These are phyloP conservation scores for Hamigera avellanea DNA, from an alignment of 495 filamentous ascomycete species.

Conservation along the genomic window DNA sequence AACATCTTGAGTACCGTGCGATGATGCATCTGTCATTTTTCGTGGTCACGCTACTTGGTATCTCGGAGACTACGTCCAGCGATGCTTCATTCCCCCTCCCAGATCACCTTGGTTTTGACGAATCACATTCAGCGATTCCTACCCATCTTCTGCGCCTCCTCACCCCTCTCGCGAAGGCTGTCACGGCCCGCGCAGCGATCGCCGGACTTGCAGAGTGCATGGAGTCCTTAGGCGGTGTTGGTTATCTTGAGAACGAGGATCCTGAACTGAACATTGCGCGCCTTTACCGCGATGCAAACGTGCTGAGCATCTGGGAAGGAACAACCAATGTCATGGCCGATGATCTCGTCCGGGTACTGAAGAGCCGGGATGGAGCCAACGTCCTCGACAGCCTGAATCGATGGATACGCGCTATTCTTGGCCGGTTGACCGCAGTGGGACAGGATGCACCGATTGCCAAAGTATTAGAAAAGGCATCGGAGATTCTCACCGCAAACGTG, in stretches of 20 bases:
- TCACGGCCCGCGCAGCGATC: slow-evolving; percentile 35
- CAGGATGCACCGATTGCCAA: neutral
- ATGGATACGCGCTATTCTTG: slow-evolving; percentile 13
- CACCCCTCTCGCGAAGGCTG: slow-evolving; percentile 44
- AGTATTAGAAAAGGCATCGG: neutral
- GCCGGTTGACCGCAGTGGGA: neutral
- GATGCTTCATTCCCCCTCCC: neutral
- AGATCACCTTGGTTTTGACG: neutral
- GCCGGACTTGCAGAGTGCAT: slow-evolving; percentile 41
- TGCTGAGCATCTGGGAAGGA: slow-evolving; percentile 58
- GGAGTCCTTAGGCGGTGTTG: slow-evolving; percentile 51
- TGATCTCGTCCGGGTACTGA: slow-evolving; percentile 43
- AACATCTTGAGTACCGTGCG: slow-evolving; percentile 30
- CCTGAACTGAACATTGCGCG: slow-evolving; percentile 43
- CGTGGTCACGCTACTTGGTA: slow-evolving; percentile 35
- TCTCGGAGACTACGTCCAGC: slow-evolving; percentile 17
- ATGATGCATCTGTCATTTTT: slow-evolving; percentile 41
- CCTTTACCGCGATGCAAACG: slow-evolving; percentile 47
- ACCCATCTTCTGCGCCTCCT: slow-evolving; percentile 39
- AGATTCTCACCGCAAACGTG: slow-evolving; percentile 1
- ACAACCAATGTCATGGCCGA: slow-evolving; percentile 53
- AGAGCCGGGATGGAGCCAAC: slow-evolving; percentile 23
- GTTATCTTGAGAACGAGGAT: slow-evolving; percentile 46
- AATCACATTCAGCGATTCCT: neutral
- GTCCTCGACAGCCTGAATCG: slow-evolving; percentile 22